These are phyloP conservation scores for Eucommia ulmoides DNA, from an alignment of 257 asterid species.

Conservation along the genomic window DNA sequence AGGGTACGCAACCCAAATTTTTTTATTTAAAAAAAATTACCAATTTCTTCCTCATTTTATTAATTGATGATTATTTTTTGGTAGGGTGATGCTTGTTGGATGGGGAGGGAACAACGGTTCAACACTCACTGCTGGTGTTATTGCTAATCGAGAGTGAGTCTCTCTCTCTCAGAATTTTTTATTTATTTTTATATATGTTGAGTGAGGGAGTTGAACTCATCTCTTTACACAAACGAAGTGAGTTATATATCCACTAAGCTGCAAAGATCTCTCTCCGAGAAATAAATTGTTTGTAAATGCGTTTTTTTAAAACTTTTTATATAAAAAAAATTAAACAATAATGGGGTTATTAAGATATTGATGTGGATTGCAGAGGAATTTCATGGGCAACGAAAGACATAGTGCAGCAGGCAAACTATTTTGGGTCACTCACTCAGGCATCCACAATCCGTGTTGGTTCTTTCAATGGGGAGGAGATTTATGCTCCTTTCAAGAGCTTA, in stretches of 20 bases:
- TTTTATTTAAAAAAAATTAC: too few relatives aligned
- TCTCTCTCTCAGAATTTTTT: background rate
- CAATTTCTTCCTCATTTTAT: too few relatives aligned
- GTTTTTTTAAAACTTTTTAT: too few relatives aligned
- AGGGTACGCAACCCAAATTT: constrained; percentile 33
- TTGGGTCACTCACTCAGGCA: constrained; percentile 93
- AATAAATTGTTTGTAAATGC: too few relatives aligned
- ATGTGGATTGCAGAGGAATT: constrained; percentile 97
- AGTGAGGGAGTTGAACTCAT: too few relatives aligned
- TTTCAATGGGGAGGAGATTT: constrained; percentile 92
- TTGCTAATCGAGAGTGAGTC: constrained; percentile 87
- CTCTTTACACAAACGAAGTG: too few relatives aligned
- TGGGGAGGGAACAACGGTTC: constrained; percentile 99
- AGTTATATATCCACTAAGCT: too few relatives aligned
- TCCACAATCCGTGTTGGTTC: constrained; percentile 87
- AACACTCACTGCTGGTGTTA: constrained; percentile 86
- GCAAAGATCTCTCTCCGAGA: too few relatives aligned
- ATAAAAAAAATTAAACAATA: too few relatives aligned
- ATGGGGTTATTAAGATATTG: too few relatives aligned
- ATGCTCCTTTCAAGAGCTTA: constrained; percentile 92
- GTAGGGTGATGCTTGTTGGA: constrained; percentile 95
- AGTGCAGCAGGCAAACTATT: constrained; percentile 85
- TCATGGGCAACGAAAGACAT: constrained; percentile 97
- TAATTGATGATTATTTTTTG: background rate
- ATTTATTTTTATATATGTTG: too few relatives aligned